A percentile compares a stretch with the other conserved stretches of the same genome.
Conservation (phyloP, 2,329 filamentous ascomycete species). For the Beauveria caledonica region DNA sequence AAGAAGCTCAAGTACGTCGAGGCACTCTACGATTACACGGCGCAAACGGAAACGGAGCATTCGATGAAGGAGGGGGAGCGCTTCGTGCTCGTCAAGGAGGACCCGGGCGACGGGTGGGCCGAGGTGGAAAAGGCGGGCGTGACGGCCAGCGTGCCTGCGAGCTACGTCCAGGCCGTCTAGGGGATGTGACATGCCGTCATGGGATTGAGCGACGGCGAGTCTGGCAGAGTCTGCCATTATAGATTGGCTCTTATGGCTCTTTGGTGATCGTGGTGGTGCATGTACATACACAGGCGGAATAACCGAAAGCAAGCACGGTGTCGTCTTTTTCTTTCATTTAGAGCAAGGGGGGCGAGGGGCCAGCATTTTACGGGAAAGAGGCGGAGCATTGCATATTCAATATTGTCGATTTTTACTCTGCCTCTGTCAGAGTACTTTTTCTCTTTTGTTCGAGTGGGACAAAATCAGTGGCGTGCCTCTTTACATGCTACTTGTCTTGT, state of each 20-base stretch:
- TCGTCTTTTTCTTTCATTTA: background rate
- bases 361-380: background rate
- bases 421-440: background rate
- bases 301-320: background rate
- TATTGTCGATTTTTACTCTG: background rate
- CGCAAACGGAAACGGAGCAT: slow-evolving; percentile 78
- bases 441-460: background rate
- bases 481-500: background rate
- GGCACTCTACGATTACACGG: slow-evolving; percentile 85
- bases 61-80: slow-evolving; percentile 85
- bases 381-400: slow-evolving; percentile 2
- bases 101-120: slow-evolving; percentile 90
- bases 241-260: background rate
- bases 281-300: background rate
- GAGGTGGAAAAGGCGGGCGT: slow-evolving; percentile 89
- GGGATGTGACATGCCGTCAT: slow-evolving; percentile 8
- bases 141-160: slow-evolving; percentile 85
- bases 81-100: slow-evolving; percentile 81
- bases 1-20: slow-evolving; percentile 94
- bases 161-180: slow-evolving; percentile 75
- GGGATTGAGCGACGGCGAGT: background rate
- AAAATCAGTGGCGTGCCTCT: background rate
- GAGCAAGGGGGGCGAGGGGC: background rate
- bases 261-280: background rate
- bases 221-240: background rate